Base-by-base conservation (phyloP, 805 yeast genomes). In the Komagataella ulmi region DNA sequence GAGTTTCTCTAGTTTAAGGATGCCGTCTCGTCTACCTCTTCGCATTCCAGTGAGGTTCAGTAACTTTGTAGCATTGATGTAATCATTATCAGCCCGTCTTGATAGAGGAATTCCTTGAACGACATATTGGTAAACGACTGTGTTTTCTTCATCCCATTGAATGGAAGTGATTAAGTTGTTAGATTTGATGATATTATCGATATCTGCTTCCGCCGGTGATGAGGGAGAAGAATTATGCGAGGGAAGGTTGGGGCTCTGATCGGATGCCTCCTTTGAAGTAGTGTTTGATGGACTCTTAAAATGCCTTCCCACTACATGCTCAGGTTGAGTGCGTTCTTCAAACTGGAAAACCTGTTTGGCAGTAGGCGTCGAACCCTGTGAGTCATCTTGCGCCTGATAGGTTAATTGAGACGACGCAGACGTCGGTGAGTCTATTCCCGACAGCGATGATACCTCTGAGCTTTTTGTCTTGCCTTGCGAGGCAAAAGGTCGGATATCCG, bases 141-240 rank as follows among this genome's bases (percentile, higher is more conserved):
- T 86, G 58, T 83, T 82, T 61, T 86, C 95, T 62, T 86, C 95
- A 61, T 86, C 93, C 95, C 95, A 86, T 77, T 83, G 14, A 8
- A 30, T n/a, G 14, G 40, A 30, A 30, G 40, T 30, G 40, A 30
- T 8, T 12, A 30, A 14, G 14, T 30, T 30, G 40, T 30, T 30
- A 10, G 40, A 8, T 5, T 30, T 30, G 40, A 30, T 30, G 40
- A 30, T 30, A 30, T 30, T 12, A 30, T 30, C 40, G 6, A 30
- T 14, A 14, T 30, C 40, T 1, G 40, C 40, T 6, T 10, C 14
- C 14, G 40, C 40, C 4, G 40, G 14, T 8, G 40, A 30, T 30
- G 40, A 30, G 40, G 40, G 40, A 7, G 40, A 10, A 10, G 6
- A 4, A 7, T 30, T 12, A 5, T 10, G 5, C 14, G 40, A 30